Percentiles rank a stretch among this genome's conserved stretches.
These are phyloP conservation scores for Starmerella khaoyaiensis DNA, from an alignment of 805 yeast species.

Conservation along the genomic window DNA sequence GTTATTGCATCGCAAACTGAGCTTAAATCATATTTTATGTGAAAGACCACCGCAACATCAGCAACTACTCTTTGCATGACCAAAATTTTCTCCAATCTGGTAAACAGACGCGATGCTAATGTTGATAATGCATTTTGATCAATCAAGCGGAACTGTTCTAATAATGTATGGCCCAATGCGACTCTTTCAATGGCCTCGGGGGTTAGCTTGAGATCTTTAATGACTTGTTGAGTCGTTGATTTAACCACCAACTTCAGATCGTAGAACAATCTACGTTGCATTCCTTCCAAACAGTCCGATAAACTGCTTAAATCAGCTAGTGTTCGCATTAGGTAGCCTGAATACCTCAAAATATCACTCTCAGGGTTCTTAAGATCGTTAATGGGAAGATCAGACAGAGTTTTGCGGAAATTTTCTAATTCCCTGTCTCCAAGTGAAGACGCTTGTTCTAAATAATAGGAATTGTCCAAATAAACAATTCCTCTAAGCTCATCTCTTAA, in stretches of 20 bases:
- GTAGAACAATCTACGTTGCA: constrained; percentile 1
- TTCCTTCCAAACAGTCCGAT: constrained; percentile 6
- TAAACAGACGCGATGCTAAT: constrained; percentile 57
- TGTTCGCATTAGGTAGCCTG: constrained; percentile 41
- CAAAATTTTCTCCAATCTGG: constrained; percentile 46
- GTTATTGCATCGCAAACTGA: constrained; percentile 37
- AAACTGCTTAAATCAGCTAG: constrained; percentile 36
- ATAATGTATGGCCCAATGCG: constrained; percentile 9
- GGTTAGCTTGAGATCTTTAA: constrained; percentile 12
- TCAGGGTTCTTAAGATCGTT: constrained; percentile 17
- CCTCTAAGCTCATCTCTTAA: constrained; percentile 64
- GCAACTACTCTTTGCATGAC: constrained; percentile 57
- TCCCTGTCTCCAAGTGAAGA: no score
- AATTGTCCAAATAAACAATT: constrained; percentile 41
- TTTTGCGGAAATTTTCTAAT: constrained; percentile 14
- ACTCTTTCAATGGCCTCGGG: constrained; percentile 5
- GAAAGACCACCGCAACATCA: constrained; percentile 34
- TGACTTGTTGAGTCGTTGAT: constrained; percentile 5
- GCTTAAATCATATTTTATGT: constrained; percentile 28
- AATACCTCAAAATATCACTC: constrained; percentile 41
- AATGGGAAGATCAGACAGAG: constrained; percentile 11
- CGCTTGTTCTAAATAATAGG: constrained; percentile 9
- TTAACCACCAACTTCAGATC: constrained; percentile 6
- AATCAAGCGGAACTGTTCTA: constrained; percentile 15
- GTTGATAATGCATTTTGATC: constrained; percentile 43